A percentile compares a stretch with the other conserved stretches of the same genome.
phyloP scores from a whole-genome alignment of 352 stramenopile species.

The Aphanomyces stellatus region DNA sequence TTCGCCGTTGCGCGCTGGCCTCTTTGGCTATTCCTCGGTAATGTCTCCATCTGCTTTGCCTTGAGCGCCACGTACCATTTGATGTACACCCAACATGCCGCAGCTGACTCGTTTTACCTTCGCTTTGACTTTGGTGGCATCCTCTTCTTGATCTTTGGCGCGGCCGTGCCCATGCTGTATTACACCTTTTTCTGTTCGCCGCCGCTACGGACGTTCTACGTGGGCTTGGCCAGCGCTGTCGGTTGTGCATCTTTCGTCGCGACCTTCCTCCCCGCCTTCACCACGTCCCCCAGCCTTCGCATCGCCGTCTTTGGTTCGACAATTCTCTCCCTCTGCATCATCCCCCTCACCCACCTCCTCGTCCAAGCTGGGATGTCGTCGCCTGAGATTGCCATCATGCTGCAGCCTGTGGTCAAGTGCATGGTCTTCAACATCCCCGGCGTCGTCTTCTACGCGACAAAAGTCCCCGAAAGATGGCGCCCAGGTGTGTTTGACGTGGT shows the following conservation, averaged over 20 bases:
- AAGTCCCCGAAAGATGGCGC: conserved; percentile 77
- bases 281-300: background rate
- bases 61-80: conserved; percentile 76
- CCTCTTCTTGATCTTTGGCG: conserved; percentile 75
- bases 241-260: conserved; percentile 58
- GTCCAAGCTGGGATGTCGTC: conserved; percentile 66
- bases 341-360: conserved; percentile 64
- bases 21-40: conserved; percentile 77
- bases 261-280: conserved; percentile 19
- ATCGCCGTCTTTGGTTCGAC: background rate
- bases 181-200: conserved; percentile 84
- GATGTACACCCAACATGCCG: conserved; percentile 73
- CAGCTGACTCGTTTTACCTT: conserved; percentile 61
- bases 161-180: conserved; percentile 83
- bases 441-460: conserved; percentile 75
- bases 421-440: conserved; percentile 64
- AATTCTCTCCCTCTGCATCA: conserved; percentile 28
- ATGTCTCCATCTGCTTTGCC: conserved; percentile 65
- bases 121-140: conserved; percentile 80
- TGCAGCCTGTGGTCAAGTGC: conserved; percentile 67
- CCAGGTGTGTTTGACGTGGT: conserved; percentile 75
- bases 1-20: conserved; percentile 58
- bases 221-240: conserved; percentile 57
- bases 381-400: conserved; percentile 75
- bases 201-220: conserved; percentile 28